phyloP scores from a whole-genome alignment of 2,329 filamentous ascomycete genomes.

The Fusarium albidum region DNA sequence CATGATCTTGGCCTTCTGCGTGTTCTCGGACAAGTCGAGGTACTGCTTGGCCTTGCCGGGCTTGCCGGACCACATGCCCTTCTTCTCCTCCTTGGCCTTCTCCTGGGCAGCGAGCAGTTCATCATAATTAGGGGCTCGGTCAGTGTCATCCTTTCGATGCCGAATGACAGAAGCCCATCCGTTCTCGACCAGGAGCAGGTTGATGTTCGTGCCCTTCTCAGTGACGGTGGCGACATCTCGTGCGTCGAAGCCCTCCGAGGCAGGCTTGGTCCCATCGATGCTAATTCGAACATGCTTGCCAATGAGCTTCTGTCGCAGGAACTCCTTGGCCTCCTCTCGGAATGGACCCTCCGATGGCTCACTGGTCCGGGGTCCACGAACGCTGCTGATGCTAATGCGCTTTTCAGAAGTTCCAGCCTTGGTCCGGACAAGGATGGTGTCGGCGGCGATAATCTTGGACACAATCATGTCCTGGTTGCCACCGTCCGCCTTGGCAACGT shows the following conservation, averaged over 20 bases:
- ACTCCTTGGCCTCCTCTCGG: slow-evolving; percentile 94
- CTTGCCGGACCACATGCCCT: slow-evolving; percentile 96
- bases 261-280: slow-evolving; percentile 90
- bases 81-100: slow-evolving; percentile 83
- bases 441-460: slow-evolving; percentile 84
- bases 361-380: slow-evolving; percentile 88
- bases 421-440: slow-evolving; percentile 86
- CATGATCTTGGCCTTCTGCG: slow-evolving; percentile 96
- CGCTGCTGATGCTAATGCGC: slow-evolving; percentile 89
- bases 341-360: slow-evolving; percentile 90
- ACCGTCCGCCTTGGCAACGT: slow-evolving; percentile 73
- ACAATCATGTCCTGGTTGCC: slow-evolving; percentile 82
- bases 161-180: slow-evolving; percentile 95
- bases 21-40: slow-evolving; percentile 87
- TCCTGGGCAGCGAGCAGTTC: slow-evolving; percentile 83
- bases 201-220: slow-evolving; percentile 86
- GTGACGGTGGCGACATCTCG: slow-evolving; percentile 92
- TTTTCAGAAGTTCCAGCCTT: slow-evolving; percentile 84
- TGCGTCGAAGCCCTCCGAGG: slow-evolving; percentile 89
- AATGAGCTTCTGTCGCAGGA: slow-evolving; percentile 90
- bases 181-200: slow-evolving; percentile 84
- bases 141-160: slow-evolving; percentile 92
- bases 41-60: slow-evolving; percentile 83
- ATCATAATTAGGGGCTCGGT: slow-evolving; percentile 94
- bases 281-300: slow-evolving; percentile 93